Base-by-base conservation (phyloP, 2,329 filamentous ascomycete species). In the Neofusicoccum sp. region DNA sequence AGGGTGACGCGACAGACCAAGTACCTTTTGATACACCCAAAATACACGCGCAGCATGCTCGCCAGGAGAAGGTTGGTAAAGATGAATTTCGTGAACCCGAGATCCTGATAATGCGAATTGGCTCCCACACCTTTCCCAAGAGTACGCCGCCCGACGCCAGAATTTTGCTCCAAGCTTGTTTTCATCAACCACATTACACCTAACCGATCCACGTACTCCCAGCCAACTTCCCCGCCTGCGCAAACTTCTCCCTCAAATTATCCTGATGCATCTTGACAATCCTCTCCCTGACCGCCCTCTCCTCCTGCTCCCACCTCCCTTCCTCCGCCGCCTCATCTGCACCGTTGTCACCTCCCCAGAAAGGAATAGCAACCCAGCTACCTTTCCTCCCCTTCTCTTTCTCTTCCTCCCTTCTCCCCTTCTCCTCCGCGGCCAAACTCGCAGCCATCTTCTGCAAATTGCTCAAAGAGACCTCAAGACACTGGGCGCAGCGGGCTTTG, bases 401-500 rank as follows among this genome's bases (percentile, higher is more conserved):
- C 14, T 39, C 64, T 63, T 73, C 14, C 43, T 16, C 36, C 8
- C 14, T 41, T 33, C 22, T 70, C 56, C 73, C 71, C 8, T 69
- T 81, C 58, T 77, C 78, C 31, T 85, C 71, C 28, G 73, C 73
- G n/a, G 81, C 85, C 50, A 96, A 81, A 63, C 83, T 83, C 9
- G 81, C 80, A 22, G 95, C 88, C 90, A 98, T 98, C 33, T 82
- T 84, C 50, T 85, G 84, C 93, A 93, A 97, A 73, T 97, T 96
- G 5, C 85, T 83, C 1, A 97, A 81, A 0, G 91, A 91, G 2
- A 90, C 87, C 64, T 85, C 81, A 5, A 97, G 83, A 71, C 94
- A 97, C 68, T 94, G 85, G 37, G 85, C 85, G 73, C 93, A 97
- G 43, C 85, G 87, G 66, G 84, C 83, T 67, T 80, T 82, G 4